Evolutionary conservation across 345 rosid species (phyloP).

Genomic region (Linum trigynum): DNA sequence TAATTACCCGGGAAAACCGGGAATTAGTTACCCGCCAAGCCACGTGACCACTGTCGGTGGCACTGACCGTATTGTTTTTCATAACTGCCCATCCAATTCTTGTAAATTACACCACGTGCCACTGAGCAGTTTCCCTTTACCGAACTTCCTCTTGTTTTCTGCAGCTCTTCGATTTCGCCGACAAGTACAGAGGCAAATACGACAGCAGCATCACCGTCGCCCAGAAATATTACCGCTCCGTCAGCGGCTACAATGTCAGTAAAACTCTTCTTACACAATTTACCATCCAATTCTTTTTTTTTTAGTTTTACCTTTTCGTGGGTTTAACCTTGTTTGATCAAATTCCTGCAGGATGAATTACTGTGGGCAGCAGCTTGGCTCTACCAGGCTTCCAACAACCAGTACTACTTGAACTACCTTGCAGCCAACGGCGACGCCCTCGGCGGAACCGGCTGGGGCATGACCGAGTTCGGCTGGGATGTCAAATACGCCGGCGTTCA

Average conservation of each 20-base stretch:
- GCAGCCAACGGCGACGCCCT: constrained; percentile 1
- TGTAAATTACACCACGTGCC: constrained; percentile 7
- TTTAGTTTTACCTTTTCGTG: too few species aligned
- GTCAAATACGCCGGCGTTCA: constrained; percentile 33
- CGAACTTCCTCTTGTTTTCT: neutral
- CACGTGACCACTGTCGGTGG: constrained; percentile 33
- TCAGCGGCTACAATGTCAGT: constrained; percentile 46
- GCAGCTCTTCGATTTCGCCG: constrained; percentile 90
- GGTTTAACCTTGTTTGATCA: neutral
- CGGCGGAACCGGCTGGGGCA: constrained; percentile 21
- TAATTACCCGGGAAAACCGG: neutral
- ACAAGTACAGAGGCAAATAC: constrained; percentile 95
- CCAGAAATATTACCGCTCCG: constrained; percentile 69
- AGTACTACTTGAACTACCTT: constrained; percentile 20
- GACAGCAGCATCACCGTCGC: constrained; percentile 83
- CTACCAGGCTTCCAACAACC: constrained; percentile 22
- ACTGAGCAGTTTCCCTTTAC: neutral
- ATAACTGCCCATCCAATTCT: constrained; percentile 5
- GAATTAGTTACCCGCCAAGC: neutral
- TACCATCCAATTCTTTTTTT: too few species aligned
- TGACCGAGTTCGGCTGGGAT: constrained; percentile 24
- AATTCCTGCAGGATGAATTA: constrained; percentile 29
- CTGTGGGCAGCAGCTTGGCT: constrained; percentile 49
- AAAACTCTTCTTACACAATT: neutral
- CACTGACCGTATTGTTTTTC: neutral